phyloP scores from a whole-genome alignment of 2,329 filamentous ascomycete species.

The Fusarium coicis region DNA sequence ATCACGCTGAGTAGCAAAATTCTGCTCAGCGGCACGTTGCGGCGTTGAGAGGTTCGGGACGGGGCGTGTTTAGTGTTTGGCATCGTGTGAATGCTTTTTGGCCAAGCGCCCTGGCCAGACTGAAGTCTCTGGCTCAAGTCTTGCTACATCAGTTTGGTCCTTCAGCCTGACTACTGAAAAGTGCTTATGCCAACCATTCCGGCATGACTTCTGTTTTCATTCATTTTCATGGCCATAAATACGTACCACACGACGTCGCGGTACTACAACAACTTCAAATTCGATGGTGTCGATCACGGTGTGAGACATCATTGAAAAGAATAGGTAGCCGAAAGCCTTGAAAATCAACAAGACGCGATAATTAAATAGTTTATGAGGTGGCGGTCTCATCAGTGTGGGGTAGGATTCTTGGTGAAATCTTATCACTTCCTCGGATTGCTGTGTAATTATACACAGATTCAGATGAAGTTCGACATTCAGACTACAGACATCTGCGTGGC shows the following conservation, averaged over 20 bases:
- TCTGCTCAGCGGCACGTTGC: conserved; percentile 24
- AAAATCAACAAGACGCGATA: background rate
- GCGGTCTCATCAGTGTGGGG: conserved; percentile 32
- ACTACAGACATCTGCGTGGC: background rate
- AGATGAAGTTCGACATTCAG: background rate
- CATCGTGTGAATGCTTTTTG: conserved; percentile 28
- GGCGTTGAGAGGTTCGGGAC: conserved; percentile 31
- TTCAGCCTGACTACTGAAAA: conserved; percentile 2
- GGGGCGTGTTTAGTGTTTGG: conserved; percentile 36
- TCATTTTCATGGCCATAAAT: background rate
- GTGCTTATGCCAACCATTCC: conserved; percentile 1
- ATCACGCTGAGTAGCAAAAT: conserved; percentile 36
- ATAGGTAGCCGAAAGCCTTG: conserved; percentile 5
- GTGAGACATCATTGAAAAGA: conserved; percentile 12
- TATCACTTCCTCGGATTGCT: background rate
- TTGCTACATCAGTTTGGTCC: conserved; percentile 1
- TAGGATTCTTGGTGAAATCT: conserved; percentile 11
- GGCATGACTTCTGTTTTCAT: conserved; percentile 1
- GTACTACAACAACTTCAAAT: background rate
- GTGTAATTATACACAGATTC: background rate
- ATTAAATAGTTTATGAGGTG: conserved; percentile 7
- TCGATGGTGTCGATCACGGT: conserved; percentile 11
- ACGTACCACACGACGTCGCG: background rate
- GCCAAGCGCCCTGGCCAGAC: conserved; percentile 5
- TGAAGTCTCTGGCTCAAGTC: conserved; percentile 20